These are phyloP conservation scores for Dictyophora rubrovolvata DNA, from an alignment of 768 basidiomycete species.

Conservation along the genomic window DNA sequence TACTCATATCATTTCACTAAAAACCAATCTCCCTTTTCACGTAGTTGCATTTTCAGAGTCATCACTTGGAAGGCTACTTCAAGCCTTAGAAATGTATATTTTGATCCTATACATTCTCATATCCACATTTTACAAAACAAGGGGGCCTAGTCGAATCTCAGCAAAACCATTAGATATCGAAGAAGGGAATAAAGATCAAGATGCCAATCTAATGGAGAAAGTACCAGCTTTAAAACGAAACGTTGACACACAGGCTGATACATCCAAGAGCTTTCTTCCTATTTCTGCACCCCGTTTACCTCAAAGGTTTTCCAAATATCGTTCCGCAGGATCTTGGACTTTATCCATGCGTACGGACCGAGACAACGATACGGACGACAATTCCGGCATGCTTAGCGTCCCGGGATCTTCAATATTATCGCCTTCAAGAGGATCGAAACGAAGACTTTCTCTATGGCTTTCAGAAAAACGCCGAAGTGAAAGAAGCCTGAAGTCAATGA, in stretches of 20 bases:
- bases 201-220: background rate
- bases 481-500: background rate
- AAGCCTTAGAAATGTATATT: constrained; percentile 51
- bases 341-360: background rate
- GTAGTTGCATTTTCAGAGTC: constrained; percentile 63
- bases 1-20: background rate
- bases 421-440: background rate
- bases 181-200: background rate
- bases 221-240: background rate
- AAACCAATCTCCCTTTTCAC: constrained; percentile 10
- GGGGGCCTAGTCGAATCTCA: background rate
- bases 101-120: constrained; percentile 50
- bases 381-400: background rate
- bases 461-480: background rate
- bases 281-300: constrained; percentile 9
- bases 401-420: background rate
- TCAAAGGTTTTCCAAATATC: constrained; percentile 16
- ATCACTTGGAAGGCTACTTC: constrained; percentile 53
- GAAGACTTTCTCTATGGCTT: background rate
- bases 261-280: constrained; percentile 2
- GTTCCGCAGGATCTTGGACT: constrained; percentile 1
- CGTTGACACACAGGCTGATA: background rate
- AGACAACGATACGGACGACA: background rate
- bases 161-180: background rate
- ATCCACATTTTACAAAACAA: constrained; percentile 24